Evolutionary conservation across 495 filamentous ascomycete genomes (phyloP), one percentile per base, ranked within the genome.

Genomic region (Aspergillus homomorphus): DNA sequence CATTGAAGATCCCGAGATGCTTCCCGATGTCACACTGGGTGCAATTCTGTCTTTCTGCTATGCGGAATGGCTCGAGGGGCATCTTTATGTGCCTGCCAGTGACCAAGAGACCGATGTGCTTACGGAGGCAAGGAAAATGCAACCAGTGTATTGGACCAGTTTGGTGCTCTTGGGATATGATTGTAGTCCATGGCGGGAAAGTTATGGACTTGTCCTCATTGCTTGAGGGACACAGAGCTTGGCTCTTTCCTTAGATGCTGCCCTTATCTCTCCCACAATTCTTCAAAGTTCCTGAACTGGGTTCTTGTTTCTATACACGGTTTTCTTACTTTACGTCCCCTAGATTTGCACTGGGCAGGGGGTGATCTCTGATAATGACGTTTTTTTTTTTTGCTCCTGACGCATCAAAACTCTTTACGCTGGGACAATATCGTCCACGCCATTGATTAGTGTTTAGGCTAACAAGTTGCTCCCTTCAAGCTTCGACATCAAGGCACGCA

Each of bases 401-500:
- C 10, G 12, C 33, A 6, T 38, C 33, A 6, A 5, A 38, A 6
- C 33, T 38, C 33, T 12, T 38, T 12, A 2, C 33, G 10, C 33
- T 38, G 33, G 33, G 10, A 38, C 33, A 38, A 9, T 2, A 38
- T 5, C 33, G 10, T 22, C 10, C n/a, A 8, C 18, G 4, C 42
- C 30, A 19, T 38, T 51, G 24, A 19, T 38, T 28, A 54, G 30
- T 50, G 30, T 3, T 21, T 38, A 45, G 45, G 41, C 55, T 62
- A 50, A 61, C 50, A 9, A 48, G 53, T 52, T 61, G 59, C 45
- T 59, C 57, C 6, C 53, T 53, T 58, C 58, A 69, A 79, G 68
- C 69, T 69, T 63, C 74, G 67, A 33, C 69, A 63, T 54, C 63
- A 60, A 43, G 61, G 65, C 51, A 58, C 72, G 46, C 73, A 77